These are phyloP conservation scores for Sanghuangporus weigelae DNA, from an alignment of 1,284 basidiomycete genomes.

Conservation along the genomic window DNA sequence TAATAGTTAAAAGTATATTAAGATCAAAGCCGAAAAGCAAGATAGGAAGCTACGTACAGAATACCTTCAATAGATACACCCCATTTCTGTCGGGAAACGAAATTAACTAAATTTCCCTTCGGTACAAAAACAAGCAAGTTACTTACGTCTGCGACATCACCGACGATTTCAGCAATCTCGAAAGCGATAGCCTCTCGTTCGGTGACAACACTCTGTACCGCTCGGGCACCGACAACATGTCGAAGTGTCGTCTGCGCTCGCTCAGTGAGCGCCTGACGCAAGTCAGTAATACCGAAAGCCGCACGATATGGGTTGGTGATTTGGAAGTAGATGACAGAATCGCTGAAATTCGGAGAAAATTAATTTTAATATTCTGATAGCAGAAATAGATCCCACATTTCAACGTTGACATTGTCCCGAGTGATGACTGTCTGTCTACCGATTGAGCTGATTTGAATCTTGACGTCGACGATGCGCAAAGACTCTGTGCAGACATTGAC, in stretches of 20 bases:
- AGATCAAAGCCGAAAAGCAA: neutral
- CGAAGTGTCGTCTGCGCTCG: slow-evolving; percentile 94
- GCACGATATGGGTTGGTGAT: slow-evolving; percentile 84
- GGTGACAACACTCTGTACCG: slow-evolving; percentile 79
- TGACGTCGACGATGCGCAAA: slow-evolving; percentile 84
- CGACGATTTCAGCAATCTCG: slow-evolving; percentile 93
- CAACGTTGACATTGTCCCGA: slow-evolving; percentile 85
- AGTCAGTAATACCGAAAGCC: slow-evolving; percentile 87
- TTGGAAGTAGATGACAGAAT: slow-evolving; percentile 90
- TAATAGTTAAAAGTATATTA: neutral
- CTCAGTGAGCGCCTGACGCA: slow-evolving; percentile 84
- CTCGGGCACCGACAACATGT: slow-evolving; percentile 89
- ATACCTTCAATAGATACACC: slow-evolving; percentile 94
- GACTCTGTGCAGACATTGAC: slow-evolving; percentile 92
- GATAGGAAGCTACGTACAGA: slow-evolving; percentile 34
- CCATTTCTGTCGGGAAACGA: slow-evolving; percentile 56
- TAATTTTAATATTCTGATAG: neutral
- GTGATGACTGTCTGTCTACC: slow-evolving; percentile 84
- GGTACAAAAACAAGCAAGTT: neutral
- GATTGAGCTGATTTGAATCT: slow-evolving; percentile 87
- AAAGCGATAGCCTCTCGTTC: slow-evolving; percentile 96
- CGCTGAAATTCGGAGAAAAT: slow-evolving; percentile 39
- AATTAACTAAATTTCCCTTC: neutral
- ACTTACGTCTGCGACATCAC: slow-evolving; percentile 66
- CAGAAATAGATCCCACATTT: slow-evolving; percentile 49